Evolutionary conservation across 116 monocot species (phyloP).

Genomic region (Posidonia oceanica): DNA sequence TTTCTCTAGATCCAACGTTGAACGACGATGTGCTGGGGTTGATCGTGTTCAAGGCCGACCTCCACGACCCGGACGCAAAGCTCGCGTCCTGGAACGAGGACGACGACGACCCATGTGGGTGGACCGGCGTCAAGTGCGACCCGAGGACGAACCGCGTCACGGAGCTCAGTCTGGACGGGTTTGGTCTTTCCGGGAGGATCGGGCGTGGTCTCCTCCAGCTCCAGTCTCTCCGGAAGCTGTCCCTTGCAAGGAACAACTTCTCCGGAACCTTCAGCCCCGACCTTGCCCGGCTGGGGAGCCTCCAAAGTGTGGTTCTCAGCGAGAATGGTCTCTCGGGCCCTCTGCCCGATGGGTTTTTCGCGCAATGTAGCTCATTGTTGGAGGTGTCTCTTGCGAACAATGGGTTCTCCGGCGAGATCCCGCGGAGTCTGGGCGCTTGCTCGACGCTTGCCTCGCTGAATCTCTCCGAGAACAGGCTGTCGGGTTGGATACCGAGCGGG

Average conservation of each 20-base stretch:
- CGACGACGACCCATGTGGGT: slow-evolving; percentile 48
- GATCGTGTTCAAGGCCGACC: slow-evolving; percentile 71
- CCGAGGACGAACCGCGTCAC: slow-evolving; percentile 30
- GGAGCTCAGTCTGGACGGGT: slow-evolving; percentile 42
- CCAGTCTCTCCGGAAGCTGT: slow-evolving; percentile 29
- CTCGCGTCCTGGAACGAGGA: slow-evolving; percentile 73
- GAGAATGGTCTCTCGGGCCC: slow-evolving; percentile 42
- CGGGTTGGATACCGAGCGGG: slow-evolving; percentile 31
- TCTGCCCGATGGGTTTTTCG: slow-evolving; percentile 48
- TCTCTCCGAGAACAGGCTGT: slow-evolving; percentile 51
- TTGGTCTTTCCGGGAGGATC: slow-evolving; percentile 59
- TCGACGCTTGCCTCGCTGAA: slow-evolving; percentile 36
- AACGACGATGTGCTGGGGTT: slow-evolving; percentile 83
- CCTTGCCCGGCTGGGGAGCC: slow-evolving; percentile 22
- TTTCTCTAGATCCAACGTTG: slow-evolving; percentile 17
- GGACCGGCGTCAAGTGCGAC: slow-evolving; percentile 51
- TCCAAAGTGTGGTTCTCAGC: slow-evolving; percentile 43
- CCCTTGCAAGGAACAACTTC: slow-evolving; percentile 66
- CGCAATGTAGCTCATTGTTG: slow-evolving; percentile 44
- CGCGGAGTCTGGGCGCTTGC: slow-evolving; percentile 38
- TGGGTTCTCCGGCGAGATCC: slow-evolving; percentile 38
- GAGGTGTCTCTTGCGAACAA: slow-evolving; percentile 40
- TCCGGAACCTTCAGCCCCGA: slow-evolving; percentile 35
- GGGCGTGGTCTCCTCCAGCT: slow-evolving; percentile 71
- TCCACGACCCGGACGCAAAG: slow-evolving; percentile 32